Conservation (phyloP, 768 basidiomycete species). For the Suillus hirtellus region DNA sequence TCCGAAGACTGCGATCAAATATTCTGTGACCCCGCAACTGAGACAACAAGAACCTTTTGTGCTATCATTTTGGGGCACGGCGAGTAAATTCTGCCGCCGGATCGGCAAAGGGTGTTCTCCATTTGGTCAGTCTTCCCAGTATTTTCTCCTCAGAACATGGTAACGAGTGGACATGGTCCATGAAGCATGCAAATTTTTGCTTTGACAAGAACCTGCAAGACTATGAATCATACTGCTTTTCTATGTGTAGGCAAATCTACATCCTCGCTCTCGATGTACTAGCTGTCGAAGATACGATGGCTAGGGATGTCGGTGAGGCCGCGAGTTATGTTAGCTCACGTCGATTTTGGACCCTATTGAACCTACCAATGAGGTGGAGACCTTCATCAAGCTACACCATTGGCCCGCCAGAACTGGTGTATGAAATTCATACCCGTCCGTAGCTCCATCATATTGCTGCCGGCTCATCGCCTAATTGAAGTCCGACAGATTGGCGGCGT, state of each 20-base stretch:
- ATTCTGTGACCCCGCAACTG: conserved; percentile 56
- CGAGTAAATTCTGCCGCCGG: conserved; percentile 39
- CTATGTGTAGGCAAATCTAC: not conserved
- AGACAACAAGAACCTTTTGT: conserved; percentile 55
- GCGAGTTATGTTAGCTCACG: conserved; percentile 20
- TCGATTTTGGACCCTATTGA: conserved; percentile 43
- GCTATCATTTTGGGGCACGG: conserved; percentile 58
- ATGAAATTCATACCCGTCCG: conserved; percentile 10
- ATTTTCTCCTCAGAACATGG: conserved; percentile 52
- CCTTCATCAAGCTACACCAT: conserved; percentile 59
- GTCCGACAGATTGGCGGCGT: not conserved
- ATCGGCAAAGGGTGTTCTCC: conserved; percentile 13
- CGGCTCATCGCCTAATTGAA: not conserved
- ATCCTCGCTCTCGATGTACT: conserved; percentile 1
- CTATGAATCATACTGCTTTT: conserved; percentile 27
- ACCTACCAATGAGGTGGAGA: conserved; percentile 43
- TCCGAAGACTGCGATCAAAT: conserved; percentile 45
- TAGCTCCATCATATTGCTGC: not conserved
- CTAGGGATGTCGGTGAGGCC: conserved; percentile 38
- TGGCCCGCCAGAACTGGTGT: conserved; percentile 51
- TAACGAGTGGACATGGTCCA: conserved; percentile 57
- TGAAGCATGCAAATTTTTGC: conserved; percentile 58
- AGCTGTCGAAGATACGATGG: conserved; percentile 50
- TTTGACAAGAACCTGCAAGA: conserved; percentile 61
- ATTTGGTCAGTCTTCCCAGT: not conserved